A percentile compares a stretch with the other conserved stretches of the same genome.
Conservation (phyloP, 306 rosid species). For the Senna tora region DNA sequence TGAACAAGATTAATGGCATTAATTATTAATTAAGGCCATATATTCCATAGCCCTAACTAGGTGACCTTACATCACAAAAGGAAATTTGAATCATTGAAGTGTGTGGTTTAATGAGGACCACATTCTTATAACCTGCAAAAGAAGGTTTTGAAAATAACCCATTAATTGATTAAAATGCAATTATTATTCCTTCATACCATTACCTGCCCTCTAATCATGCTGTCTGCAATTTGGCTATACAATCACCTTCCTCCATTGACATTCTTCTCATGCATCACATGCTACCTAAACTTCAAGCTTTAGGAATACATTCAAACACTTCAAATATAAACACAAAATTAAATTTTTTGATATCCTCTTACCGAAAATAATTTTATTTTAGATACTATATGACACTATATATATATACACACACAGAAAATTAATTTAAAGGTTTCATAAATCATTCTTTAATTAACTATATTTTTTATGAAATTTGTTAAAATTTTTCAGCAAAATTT, state of each 20-base stretch:
- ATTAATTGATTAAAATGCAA: slow-evolving; percentile 33
- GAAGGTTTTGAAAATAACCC: slow-evolving; percentile 37
- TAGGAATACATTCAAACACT: no score
- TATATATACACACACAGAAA: no score
- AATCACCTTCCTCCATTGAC: slow-evolving; percentile 37
- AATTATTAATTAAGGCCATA: slow-evolving; percentile 2
- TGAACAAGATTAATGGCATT: slow-evolving; percentile 22
- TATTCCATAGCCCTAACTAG: slow-evolving; percentile 15
- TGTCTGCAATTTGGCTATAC: slow-evolving; percentile 25
- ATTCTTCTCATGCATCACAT: not conserved
- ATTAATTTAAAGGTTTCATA: no score
- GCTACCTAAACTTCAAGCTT: no score
- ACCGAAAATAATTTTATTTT: no score
- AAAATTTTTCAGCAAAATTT: no score
- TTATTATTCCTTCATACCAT: slow-evolving; percentile 24
- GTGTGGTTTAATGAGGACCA: slow-evolving; percentile 44
- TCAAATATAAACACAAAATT: no score
- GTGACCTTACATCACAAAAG: slow-evolving; percentile 39
- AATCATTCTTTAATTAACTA: no score
- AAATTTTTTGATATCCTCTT: no score
- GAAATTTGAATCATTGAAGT: slow-evolving; percentile 37
- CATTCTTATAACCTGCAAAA: slow-evolving; percentile 34
- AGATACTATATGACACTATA: no score
- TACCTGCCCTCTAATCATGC: slow-evolving; percentile 29
- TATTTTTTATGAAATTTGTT: no score